phyloP scores from a whole-genome alignment of 768 basidiomycete genomes.

The Macrolepiota fuliginosa region DNA sequence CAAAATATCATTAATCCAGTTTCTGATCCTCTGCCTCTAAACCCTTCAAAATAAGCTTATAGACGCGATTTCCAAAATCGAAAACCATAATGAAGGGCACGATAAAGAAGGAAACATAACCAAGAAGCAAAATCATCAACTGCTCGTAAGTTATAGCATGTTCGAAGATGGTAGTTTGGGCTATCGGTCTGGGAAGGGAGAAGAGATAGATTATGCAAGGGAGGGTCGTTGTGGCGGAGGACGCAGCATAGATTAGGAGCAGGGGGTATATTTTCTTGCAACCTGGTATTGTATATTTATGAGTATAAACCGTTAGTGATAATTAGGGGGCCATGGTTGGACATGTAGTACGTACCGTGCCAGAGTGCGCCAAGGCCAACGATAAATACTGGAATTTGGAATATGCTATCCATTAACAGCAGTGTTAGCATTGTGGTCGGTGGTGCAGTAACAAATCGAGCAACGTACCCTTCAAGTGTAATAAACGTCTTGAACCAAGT shows the following conservation, averaged over 20 bases:
- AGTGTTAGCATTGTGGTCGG: not conserved
- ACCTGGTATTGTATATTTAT: slow-evolving; percentile 30
- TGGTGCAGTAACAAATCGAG: not conserved
- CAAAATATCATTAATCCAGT: slow-evolving; percentile 21
- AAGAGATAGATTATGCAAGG: slow-evolving; percentile 66
- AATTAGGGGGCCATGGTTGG: not conserved
- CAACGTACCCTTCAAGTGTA: slow-evolving; percentile 56
- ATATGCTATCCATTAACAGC: slow-evolving; percentile 35
- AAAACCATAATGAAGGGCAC: slow-evolving; percentile 62
- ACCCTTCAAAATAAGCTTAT: slow-evolving; percentile 27
- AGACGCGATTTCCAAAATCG: slow-evolving; percentile 25
- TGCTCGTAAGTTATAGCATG: slow-evolving; percentile 50
- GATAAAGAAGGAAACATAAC: slow-evolving; percentile 76
- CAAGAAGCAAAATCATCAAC: slow-evolving; percentile 53
- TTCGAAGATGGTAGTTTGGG: slow-evolving; percentile 21
- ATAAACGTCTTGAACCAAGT: slow-evolving; percentile 69
- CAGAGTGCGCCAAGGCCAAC: slow-evolving; percentile 62
- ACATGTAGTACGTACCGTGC: slow-evolving; percentile 37
- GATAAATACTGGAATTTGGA: slow-evolving; percentile 78
- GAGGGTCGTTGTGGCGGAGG: slow-evolving; percentile 74
- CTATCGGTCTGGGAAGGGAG: slow-evolving; percentile 37
- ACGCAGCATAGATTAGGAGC: slow-evolving; percentile 72
- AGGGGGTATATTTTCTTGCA: slow-evolving; percentile 55
- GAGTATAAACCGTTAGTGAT: no score
- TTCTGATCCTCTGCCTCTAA: slow-evolving; percentile 25